phyloP scores from a whole-genome alignment of 1,139 yeast species.

The Debaryomyces singareniensis region DNA sequence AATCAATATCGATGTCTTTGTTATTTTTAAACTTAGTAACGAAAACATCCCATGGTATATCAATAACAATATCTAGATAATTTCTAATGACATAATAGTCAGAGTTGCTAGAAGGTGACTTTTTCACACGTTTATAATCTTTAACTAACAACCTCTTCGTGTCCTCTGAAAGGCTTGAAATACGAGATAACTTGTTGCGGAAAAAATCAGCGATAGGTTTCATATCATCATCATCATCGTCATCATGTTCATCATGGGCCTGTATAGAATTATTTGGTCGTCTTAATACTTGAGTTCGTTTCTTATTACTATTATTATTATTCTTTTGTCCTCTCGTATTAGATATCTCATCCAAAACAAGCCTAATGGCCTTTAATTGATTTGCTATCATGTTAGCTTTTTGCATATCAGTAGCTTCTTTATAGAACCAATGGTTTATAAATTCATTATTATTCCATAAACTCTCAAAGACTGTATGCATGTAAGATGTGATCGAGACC shows the following conservation, averaged over 20 bases:
- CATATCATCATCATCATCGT: constrained; percentile 42
- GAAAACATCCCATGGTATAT: constrained; percentile 55
- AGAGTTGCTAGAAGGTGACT: constrained; percentile 61
- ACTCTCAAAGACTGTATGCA: constrained; percentile 30
- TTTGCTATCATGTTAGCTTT: constrained; percentile 53
- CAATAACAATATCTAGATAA: constrained; percentile 64
- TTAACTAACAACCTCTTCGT: constrained; percentile 55
- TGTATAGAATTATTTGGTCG: constrained; percentile 4
- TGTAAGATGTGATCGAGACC: constrained; percentile 22
- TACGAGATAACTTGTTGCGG: constrained; percentile 39
- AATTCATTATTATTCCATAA: constrained; percentile 27
- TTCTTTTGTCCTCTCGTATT: constrained; percentile 9
- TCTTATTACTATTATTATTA: constrained; percentile 3
- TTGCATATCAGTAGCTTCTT: constrained; percentile 47
- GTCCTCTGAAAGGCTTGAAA: constrained; percentile 35
- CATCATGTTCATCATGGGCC: constrained; percentile 19
- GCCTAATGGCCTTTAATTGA: constrained; percentile 52
- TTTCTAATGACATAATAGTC: constrained; percentile 70
- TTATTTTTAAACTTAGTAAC: constrained; percentile 34
- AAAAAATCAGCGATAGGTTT: constrained; percentile 38
- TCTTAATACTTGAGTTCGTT: constrained; percentile 5
- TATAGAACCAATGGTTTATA: constrained; percentile 42
- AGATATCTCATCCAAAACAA: constrained; percentile 49
- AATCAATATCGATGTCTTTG: constrained; percentile 43
- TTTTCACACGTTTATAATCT: constrained; percentile 56